Base-by-base conservation (phyloP, 495 filamentous ascomycete species). In the Tuber borchii region DNA sequence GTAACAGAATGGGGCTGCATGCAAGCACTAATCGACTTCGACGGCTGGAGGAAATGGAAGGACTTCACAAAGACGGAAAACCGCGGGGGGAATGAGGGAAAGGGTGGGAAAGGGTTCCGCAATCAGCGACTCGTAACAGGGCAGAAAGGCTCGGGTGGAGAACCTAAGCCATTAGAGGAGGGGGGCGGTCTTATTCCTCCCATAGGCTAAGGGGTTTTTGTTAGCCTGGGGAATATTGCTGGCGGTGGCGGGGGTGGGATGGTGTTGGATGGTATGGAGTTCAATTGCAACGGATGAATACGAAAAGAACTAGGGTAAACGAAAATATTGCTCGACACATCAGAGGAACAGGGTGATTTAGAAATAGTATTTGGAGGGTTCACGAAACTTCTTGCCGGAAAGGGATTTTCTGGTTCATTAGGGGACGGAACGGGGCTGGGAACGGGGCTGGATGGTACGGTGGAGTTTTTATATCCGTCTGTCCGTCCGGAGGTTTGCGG, bases 1-100 rank as follows among this genome's bases (percentile, higher is more conserved):
- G 93, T 98, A 61, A 97, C 95, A 83, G 95, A 99, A 88, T 99
- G 95, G 95, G 95, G 95, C 78, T 99, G 95, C 86, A 97, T 99
- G 91, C 95, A 98, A 87, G 96, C 96, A 31, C 86, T 99, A 73
- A 99, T 99, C 84, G 95, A 99, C 86, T 98, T 94, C 80, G 95
- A 98, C 82, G 95, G 95, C 73, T 99, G 95, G 95, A 90, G 94
- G 68, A 93, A 94, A 84, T 99, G 95, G 95, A 97, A 97, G 81
- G 91, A 93, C 77, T 94, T 90, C 81, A 86, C 88, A 42, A 79
- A 78, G 45, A 78, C 79, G 37, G 77, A 82, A 40, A 61, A 73
- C 69, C 73, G 76, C 40, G 65, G 79, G 82, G 86, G 76, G 80
- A 84, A 76, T 76, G 81, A 68, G 76, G 85, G 71, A 75, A 79